Evolutionary conservation across 768 basidiomycete genomes (phyloP), one percentile per base, ranked within the genome.

Genomic region (Leucocoprinus sp.): DNA sequence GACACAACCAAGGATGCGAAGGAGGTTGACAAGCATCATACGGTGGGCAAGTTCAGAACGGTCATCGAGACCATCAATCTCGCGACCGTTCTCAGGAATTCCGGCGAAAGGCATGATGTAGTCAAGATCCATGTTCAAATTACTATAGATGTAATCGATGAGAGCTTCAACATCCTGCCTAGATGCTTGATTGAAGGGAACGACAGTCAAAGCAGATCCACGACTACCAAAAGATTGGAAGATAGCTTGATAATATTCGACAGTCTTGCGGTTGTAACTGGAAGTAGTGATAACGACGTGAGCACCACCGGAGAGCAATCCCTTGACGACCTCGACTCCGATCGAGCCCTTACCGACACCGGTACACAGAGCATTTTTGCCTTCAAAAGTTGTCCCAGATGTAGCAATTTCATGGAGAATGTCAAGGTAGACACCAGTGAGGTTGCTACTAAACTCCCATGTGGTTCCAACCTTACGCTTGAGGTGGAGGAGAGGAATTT

Each of bases 51-150:
- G 76, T 65, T 99, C 96, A 14, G 95, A 98, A 58, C 84, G 86
- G 68, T 99, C 96, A 61, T 99, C 96, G 52, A 99, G 69, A 9
- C 89, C 82, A 55, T 99, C 96, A 50, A 99, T 99, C 65, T 99
- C 93, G 48, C 96, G 89, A 17, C 96, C 96, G 55, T 98, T 98
- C 65, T 99, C 96, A 5, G 96, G 95, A 37, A 99, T 84, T 38
- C 95, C 96, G 35, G 96, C 96, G 65, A 99, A 99, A 17, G 96
- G 96, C 49, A 98, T 78, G 57, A 99, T 90, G 65, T 98, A 99
- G 66, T 99, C 96, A 47, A 99, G 78, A 66, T 99, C 96, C 70
- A 98, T 80, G 45, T 91, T 87, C 43, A 99, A 82, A 19, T 82
- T 92, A 22, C 84, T 79, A 67, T 98, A 99, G 64, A 99, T 95